Evolutionary conservation across 768 basidiomycete species (phyloP).

Genomic region (Pisolithus albus): DNA sequence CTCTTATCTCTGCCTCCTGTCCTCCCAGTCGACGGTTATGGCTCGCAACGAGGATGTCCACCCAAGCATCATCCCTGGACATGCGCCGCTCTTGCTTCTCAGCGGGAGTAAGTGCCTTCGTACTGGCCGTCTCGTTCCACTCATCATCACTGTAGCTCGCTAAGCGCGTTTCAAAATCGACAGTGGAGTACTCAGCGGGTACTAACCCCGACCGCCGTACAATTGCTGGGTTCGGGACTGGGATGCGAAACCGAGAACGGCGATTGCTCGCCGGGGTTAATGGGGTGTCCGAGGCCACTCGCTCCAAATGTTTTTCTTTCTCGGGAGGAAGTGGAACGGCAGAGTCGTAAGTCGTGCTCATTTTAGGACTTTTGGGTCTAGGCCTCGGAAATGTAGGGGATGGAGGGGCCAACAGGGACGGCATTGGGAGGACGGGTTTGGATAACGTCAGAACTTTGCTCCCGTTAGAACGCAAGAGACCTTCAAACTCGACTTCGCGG

Average conservation of each 20-base stretch:
- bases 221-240: conserved; percentile 49
- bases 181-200: conserved; percentile 72
- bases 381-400: conserved; percentile 22
- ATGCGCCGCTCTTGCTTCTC: conserved; percentile 36
- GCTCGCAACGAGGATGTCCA: conserved; percentile 72
- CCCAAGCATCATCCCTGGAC: conserved; percentile 73
- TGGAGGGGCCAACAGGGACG: conserved; percentile 19
- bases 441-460: conserved; percentile 35
- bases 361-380: conserved; percentile 23
- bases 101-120: conserved; percentile 34
- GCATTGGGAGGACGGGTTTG: conserved; percentile 12
- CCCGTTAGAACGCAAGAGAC: conserved; percentile 52
- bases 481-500: conserved; percentile 76
- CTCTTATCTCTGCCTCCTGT: conserved; percentile 43
- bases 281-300: conserved; percentile 22
- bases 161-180: conserved; percentile 79
- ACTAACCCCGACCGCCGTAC: conserved; percentile 43
- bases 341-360: conserved; percentile 9
- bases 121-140: conserved; percentile 35
- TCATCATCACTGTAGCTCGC: conserved; percentile 53
- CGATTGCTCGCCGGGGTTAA: conserved; percentile 22
- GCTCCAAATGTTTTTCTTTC: conserved; percentile 19
- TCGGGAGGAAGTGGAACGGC: conserved; percentile 11
- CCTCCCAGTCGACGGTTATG: conserved; percentile 45
- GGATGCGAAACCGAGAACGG: conserved; percentile 56